phyloP scores from a whole-genome alignment of 2,329 filamentous ascomycete species.

The Purpureocillium takamizusanense region DNA sequence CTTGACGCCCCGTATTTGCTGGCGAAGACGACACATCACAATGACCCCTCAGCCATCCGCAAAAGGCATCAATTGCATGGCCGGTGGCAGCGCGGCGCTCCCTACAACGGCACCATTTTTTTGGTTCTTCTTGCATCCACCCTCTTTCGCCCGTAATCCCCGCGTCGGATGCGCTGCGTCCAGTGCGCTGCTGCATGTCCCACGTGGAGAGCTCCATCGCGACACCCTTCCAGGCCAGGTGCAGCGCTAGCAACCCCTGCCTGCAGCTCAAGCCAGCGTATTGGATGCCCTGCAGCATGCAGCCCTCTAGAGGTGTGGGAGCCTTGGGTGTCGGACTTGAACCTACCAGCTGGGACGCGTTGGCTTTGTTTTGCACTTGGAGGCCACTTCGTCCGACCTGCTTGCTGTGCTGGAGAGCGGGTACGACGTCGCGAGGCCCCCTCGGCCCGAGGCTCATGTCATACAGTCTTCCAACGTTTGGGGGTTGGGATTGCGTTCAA shows the following conservation, averaged over 20 bases:
- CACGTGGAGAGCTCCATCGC: constrained; percentile 18
- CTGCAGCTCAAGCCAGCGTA: constrained; percentile 1
- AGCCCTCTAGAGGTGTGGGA: not conserved
- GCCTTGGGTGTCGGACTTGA: not conserved
- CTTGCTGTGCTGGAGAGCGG: too few species aligned
- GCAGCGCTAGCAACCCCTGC: constrained; percentile 13
- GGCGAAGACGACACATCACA: not conserved
- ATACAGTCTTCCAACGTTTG: too few species aligned
- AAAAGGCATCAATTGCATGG: constrained; percentile 4
- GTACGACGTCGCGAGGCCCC: too few species aligned
- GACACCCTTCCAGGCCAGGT: constrained; percentile 9
- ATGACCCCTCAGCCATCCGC: not conserved
- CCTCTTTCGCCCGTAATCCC: constrained; percentile 2
- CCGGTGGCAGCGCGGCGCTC: not conserved
- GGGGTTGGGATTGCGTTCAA: too few species aligned
- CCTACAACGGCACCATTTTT: too few species aligned
- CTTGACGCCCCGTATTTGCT: not conserved
- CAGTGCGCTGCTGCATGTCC: constrained; percentile 15
- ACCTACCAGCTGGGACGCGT: too few species aligned
- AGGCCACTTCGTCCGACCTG: too few species aligned
- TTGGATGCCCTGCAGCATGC: constrained; percentile 1
- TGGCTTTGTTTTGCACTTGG: too few species aligned
- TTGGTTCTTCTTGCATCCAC: not conserved
- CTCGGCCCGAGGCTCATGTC: too few species aligned
- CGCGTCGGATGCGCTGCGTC: constrained; percentile 1